Percentiles rank a stretch among this genome's conserved stretches.
Conservation (phyloP, 306 rosid genomes). For the Begonia masoniana region DNA sequence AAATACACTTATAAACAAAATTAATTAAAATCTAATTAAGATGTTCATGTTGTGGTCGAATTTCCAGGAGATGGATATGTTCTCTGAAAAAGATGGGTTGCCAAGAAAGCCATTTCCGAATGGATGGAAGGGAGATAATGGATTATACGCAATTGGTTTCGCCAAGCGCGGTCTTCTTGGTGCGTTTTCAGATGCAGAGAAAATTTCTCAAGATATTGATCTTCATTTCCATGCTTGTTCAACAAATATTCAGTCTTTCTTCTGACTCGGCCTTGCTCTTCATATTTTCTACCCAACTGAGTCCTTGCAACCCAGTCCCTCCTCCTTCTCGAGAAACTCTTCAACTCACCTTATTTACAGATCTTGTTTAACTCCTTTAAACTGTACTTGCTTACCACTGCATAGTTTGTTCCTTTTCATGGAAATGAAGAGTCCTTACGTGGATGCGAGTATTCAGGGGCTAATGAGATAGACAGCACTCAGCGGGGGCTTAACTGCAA, state of each 20-base stretch:
- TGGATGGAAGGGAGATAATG: slow-evolving; percentile 15
- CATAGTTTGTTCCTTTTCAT: too few relatives aligned
- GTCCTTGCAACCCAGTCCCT: background rate
- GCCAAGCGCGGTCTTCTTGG: slow-evolving; percentile 12
- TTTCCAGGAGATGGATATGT: slow-evolving; percentile 9
- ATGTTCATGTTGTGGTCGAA: too few relatives aligned
- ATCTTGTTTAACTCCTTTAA: too few relatives aligned
- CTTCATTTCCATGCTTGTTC: slow-evolving; percentile 5
- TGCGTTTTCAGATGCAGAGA: slow-evolving; percentile 9
- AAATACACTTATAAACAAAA: background rate
- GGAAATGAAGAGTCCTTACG: too few relatives aligned
- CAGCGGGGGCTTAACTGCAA: too few relatives aligned
- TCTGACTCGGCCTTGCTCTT: background rate
- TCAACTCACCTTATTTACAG: too few relatives aligned
- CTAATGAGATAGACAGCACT: too few relatives aligned
- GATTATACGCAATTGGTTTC: slow-evolving; percentile 15
- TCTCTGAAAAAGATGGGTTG: slow-evolving; percentile 10
- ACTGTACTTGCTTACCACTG: too few relatives aligned
- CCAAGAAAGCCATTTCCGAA: slow-evolving; percentile 11
- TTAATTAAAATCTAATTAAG: background rate
- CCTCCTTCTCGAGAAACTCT: too few relatives aligned
- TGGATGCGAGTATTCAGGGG: too few relatives aligned
- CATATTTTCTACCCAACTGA: slow-evolving; percentile 3
- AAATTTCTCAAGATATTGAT: slow-evolving; percentile 9
- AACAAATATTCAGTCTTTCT: background rate